A percentile compares a stretch with the other conserved stretches of the same genome.
Evolutionary conservation across 2,329 filamentous ascomycete genomes (phyloP).

Genomic region (Myriosclerotinia curreyana): DNA sequence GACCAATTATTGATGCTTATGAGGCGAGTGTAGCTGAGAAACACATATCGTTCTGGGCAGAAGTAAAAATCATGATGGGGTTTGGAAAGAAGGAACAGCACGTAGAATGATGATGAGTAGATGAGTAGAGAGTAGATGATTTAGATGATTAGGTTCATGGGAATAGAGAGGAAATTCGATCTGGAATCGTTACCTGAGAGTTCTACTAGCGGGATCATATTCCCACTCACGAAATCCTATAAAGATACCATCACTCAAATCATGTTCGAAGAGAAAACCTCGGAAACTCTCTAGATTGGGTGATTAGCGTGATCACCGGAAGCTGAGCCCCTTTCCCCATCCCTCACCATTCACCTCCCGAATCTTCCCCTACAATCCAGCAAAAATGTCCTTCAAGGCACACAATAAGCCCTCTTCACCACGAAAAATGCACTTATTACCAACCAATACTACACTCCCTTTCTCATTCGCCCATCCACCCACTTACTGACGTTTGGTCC

Average conservation of each 20-base stretch:
- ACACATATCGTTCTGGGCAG: constrained; percentile 31
- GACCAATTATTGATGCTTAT: constrained; percentile 34
- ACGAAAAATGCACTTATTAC: too few species aligned
- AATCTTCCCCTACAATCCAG: too few species aligned
- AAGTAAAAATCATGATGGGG: constrained; percentile 31
- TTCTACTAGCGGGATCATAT: background rate
- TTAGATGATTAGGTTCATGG: background rate
- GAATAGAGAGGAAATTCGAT: background rate
- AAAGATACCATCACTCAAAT: background rate
- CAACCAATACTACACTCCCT: too few species aligned
- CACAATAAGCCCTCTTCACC: too few species aligned
- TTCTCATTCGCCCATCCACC: too few species aligned
- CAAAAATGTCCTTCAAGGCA: too few species aligned
- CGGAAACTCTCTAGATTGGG: background rate
- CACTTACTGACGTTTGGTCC: too few species aligned
- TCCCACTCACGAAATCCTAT: background rate
- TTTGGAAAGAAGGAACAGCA: constrained; percentile 26
- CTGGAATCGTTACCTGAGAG: background rate
- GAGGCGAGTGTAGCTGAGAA: constrained; percentile 27
- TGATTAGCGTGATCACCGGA: background rate
- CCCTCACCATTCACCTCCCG: too few species aligned
- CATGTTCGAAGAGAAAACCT: background rate
- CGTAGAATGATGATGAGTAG: constrained; percentile 24
- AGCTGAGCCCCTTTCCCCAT: too few species aligned
- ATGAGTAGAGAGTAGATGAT: constrained; percentile 10